Conservation (phyloP, 192 early-diverging fungal genomes). For the Backusella tuberculispora region DNA sequence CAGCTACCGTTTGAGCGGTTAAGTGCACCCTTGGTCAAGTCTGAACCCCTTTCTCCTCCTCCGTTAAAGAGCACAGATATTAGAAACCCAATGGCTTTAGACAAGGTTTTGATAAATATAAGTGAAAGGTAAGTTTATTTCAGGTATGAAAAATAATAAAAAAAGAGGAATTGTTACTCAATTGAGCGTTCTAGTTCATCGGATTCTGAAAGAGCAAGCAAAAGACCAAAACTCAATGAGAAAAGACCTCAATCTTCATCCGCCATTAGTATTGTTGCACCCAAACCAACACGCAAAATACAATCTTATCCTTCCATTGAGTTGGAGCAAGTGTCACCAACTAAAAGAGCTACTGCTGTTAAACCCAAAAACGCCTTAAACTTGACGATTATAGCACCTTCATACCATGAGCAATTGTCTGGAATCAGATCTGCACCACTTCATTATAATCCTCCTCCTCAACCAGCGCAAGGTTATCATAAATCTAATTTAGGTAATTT, state of each 20-base stretch:
- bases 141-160: not conserved
- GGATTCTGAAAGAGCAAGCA: not conserved
- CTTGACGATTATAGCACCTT: constrained; percentile 24
- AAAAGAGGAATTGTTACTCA: not conserved
- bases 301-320: constrained; percentile 16
- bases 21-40: constrained; percentile 25
- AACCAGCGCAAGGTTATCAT: not conserved
- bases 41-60: constrained; percentile 31
- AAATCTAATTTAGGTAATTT: constrained; percentile 22
- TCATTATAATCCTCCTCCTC: constrained; percentile 11
- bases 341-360: not conserved
- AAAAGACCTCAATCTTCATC: constrained; percentile 18
- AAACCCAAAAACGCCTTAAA: constrained; percentile 33
- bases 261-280: constrained; percentile 6
- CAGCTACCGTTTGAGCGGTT: constrained; percentile 17
- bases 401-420: constrained; percentile 15
- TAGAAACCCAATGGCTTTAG: constrained; percentile 40
- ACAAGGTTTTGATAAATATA: constrained; percentile 30
- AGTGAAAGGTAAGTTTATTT: constrained; percentile 12
- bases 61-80: not conserved
- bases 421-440: constrained; percentile 23
- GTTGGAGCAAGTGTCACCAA: not conserved
- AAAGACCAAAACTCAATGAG: constrained; percentile 11
- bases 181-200: not conserved
- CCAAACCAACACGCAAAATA: constrained; percentile 16